Evolutionary conservation across 441 rosid species (phyloP).

Genomic region (Metrosideros polymorpha): DNA sequence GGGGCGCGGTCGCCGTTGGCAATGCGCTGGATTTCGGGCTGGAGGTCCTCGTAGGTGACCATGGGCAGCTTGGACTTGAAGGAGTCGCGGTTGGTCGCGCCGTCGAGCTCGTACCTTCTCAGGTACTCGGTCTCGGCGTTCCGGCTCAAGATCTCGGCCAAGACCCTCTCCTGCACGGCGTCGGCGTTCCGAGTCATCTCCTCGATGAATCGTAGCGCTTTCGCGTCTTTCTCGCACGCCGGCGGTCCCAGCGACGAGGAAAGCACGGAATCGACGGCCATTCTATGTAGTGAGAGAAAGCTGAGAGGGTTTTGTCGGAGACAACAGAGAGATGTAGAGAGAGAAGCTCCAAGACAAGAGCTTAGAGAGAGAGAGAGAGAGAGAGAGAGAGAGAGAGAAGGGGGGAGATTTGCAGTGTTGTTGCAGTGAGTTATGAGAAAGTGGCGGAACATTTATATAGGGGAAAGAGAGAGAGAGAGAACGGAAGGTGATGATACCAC

Average conservation of each 20-base stretch:
- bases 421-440: not conserved
- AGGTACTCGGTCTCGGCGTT: slow-evolving; percentile 73
- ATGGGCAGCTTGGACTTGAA: slow-evolving; percentile 64
- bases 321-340: not conserved
- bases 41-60: slow-evolving; percentile 79
- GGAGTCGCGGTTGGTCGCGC: slow-evolving; percentile 46
- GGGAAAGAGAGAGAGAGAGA: not conserved
- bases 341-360: not conserved
- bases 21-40: slow-evolving; percentile 83
- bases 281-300: not conserved
- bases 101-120: slow-evolving; percentile 37
- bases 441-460: not conserved
- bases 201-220: slow-evolving; percentile 65
- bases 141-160: slow-evolving; percentile 55
- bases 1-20: slow-evolving; percentile 87
- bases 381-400: not conserved
- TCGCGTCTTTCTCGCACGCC: slow-evolving; percentile 64
- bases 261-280: slow-evolving; percentile 69
- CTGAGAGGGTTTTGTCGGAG: not conserved
- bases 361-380: not conserved
- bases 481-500: not conserved
- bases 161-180: slow-evolving; percentile 44
- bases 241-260: slow-evolving; percentile 74
- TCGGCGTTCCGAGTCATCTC: slow-evolving; percentile 75
- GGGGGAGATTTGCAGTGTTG: not conserved